Evolutionary conservation across 306 rosid species (phyloP).

Genomic region (Trifolium fragiferum): DNA sequence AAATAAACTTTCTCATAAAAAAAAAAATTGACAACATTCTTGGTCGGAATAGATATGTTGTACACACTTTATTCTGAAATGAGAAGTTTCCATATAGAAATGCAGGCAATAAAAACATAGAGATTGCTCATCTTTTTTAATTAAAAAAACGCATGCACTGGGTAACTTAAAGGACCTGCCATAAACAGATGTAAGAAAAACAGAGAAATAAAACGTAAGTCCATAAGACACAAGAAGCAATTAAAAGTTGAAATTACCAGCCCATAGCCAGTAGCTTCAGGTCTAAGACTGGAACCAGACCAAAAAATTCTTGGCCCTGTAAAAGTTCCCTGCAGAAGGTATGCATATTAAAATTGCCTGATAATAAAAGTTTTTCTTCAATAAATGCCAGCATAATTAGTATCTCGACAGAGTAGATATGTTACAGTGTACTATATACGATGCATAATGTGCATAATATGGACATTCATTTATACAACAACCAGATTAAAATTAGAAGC

Average conservation of each 20-base stretch:
- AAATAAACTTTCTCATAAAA: too few species aligned
- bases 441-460: constrained; percentile 6
- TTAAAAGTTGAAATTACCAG: constrained; percentile 71
- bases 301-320: constrained; percentile 98
- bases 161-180: constrained; percentile 2
- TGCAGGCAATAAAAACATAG: constrained; percentile 4
- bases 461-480: constrained; percentile 30
- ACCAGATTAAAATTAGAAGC: constrained; percentile 6
- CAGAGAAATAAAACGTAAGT: constrained; percentile 13
- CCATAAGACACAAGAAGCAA: constrained; percentile 3
- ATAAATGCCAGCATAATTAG: constrained; percentile 25
- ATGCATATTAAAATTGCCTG: constrained; percentile 52
- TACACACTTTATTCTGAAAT: constrained; percentile 25
- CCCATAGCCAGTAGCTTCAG: constrained; percentile 99
- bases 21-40: background rate
- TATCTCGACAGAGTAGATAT: constrained; percentile 29
- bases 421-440: background rate
- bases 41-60: constrained; percentile 14
- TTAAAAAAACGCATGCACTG: background rate
- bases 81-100: constrained; percentile 25
- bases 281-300: constrained; percentile 99
- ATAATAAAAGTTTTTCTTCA: constrained; percentile 26
- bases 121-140: constrained; percentile 3
- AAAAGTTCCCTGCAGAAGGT: constrained; percentile 96
- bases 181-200: background rate